Base-by-base conservation (phyloP, 305 asterid genomes). In the Solanum hybrid region DNA sequence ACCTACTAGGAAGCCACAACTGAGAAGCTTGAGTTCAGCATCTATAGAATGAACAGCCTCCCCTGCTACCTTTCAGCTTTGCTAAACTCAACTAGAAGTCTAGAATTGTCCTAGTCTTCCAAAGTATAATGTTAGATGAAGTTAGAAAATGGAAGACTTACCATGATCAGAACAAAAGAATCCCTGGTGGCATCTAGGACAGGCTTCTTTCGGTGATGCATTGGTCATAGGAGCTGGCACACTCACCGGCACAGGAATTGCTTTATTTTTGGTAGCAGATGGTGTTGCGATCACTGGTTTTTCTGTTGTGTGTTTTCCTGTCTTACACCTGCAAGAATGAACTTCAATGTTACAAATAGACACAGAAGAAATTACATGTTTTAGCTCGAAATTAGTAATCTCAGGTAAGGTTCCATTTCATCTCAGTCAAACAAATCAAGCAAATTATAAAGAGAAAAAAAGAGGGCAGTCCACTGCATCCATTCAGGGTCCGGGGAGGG, bases 91-190 rank as follows among this genome's bases (percentile, higher is more conserved):
- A 81, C 34, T 81, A 81, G 34, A 41, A 27, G 22, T 83, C 24
- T 39, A 81, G 34, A 41, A 27, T 29, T 83, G 29, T 27, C 88
- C 39, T 29, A 84, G 20, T 29, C 39, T 10, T 29, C 38, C 75
- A 45, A 84, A 15, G 38, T 45, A 83, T 8, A 41, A 29, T 3
- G 31, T 6, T 84, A 20, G 75, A 84, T 31, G 88, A 51, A 90
- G 45, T 76, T 57, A 76, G 34, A 36, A 51, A 38, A 82, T 78
- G 37, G 24, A 72, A 24, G 26, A 76, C 37, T 65, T 97, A 97
- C 99, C 98, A 33, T 97, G 99, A 90, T 95, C 98, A n/a, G 99
- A 97, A 92, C 98, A 97, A 93, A 94, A 96, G 89, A 97, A 97
- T 79, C 99, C 99, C 94, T 97, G 99, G 89, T 93, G 95, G 93